Evolutionary conservation across 805 yeast genomes (phyloP), one percentile per base, ranked within the genome.

Genomic region (Candida nanaspora): DNA sequence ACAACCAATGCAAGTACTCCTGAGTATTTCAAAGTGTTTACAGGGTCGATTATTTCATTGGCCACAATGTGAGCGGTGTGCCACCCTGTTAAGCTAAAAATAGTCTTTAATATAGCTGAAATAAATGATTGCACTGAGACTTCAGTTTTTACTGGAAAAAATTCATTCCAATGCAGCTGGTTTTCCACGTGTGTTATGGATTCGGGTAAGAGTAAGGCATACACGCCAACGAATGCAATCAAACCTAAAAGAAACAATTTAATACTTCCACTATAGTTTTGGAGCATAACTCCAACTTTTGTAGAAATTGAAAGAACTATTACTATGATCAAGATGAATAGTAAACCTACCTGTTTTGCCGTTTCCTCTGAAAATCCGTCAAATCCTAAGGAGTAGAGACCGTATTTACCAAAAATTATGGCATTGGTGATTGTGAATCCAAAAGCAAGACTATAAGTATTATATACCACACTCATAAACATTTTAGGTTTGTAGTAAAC

Each of bases 401-500:
- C 52, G 48, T 76, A 76, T 52, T 74, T 74, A 4, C 81, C 82
- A 56, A 76, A 75, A 10, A 76, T 72, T 43, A 76, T 61, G 1
- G 73, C 62, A 49, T 74, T 74, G 42, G 76, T 66, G 25, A 74
- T 61, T 20, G 72, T 64, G 51, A 74, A 72, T 1, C 80, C 81
- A 55, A 71, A 72, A 28, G 69, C 42, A 2, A 76, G 60, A 2
- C 76, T 68, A 50, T 65, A 74, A 2, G 72, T 56, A 49, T 68
- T 68, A 45, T 66, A 66, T 1, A 70, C 56, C 26, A 74, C 79
- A 29, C 76, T 70, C 39, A 69, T 66, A 46, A 74, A 50, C 63
- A 76, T 63, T 39, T 61, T 65, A 0, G 93, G 94, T 44, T 61
- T 72, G 38, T 71, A 69, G 53, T 78, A 84, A 18, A 82, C 75